These are phyloP conservation scores for Nakazawaea sp. DNA, from an alignment of 805 yeast genomes.

Conservation along the genomic window DNA sequence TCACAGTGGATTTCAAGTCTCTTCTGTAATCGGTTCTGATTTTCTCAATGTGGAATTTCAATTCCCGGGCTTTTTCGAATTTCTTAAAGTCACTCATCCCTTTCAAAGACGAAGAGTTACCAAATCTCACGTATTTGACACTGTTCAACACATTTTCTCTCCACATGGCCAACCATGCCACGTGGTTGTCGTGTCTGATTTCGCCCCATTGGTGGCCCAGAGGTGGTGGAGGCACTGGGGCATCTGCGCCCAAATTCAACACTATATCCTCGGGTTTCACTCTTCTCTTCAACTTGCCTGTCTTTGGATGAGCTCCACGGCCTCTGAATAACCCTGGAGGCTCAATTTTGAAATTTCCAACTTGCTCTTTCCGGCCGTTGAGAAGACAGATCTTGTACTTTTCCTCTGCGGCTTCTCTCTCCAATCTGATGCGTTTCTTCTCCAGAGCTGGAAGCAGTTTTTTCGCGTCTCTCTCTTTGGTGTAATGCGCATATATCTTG, in stretches of 20 bases:
- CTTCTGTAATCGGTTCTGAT: constrained; percentile 71
- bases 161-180: constrained; percentile 97
- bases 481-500: constrained; percentile 67
- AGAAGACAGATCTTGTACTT: constrained; percentile 72
- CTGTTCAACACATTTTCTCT: constrained; percentile 82
- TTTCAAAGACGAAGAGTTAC: constrained; percentile 84
- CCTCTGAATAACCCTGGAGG: constrained; percentile 97
- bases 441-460: constrained; percentile 65
- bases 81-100: constrained; percentile 88
- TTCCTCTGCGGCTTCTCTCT: constrained; percentile 72
- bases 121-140: constrained; percentile 84
- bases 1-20: constrained; percentile 64
- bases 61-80: constrained; percentile 88
- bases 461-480: constrained; percentile 62
- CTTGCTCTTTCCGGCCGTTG: constrained; percentile 86
- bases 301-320: constrained; percentile 94
- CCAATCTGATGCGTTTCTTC: constrained; percentile 65
- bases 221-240: constrained; percentile 75
- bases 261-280: constrained; percentile 88
- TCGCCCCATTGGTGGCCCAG: constrained; percentile 90
- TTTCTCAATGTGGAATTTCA: constrained; percentile 61
- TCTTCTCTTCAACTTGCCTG: constrained; percentile 84
- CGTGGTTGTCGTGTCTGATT: constrained; percentile 79
- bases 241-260: constrained; percentile 69
- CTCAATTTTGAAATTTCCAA: constrained; percentile 90